A percentile compares a stretch with the other conserved stretches of the same genome.
Conservation (phyloP, 371 early-diverging fungal species). For the Apophysomyces ossiformis region DNA sequence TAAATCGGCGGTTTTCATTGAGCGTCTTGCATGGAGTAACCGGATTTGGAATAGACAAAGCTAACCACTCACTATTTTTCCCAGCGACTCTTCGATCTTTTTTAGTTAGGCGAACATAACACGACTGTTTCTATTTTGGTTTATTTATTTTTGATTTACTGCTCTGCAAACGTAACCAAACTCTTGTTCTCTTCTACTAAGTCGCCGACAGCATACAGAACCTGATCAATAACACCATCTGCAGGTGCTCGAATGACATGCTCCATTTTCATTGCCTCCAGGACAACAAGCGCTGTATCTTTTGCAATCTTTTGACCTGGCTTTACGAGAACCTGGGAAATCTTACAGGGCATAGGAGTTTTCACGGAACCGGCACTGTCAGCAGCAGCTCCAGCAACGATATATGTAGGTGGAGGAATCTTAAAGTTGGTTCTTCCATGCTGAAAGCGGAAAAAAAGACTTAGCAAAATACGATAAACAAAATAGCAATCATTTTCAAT, state of each 20-base stretch:
- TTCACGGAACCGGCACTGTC: conserved; percentile 74
- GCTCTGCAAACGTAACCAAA: conserved; percentile 74
- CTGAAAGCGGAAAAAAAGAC: conserved; percentile 21
- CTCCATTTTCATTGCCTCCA: conserved; percentile 99
- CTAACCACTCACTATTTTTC: background rate
- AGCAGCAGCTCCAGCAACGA: conserved; percentile 46
- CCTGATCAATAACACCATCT: conserved; percentile 75
- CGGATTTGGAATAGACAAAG: background rate
- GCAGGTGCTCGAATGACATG: conserved; percentile 89
- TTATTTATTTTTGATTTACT: background rate
- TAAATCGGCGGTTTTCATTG: conserved; percentile 5
- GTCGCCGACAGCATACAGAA: conserved; percentile 84
- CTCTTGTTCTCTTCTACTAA: conserved; percentile 88
- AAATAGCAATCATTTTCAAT: background rate
- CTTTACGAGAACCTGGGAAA: conserved; percentile 83
- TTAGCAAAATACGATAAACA: background rate
- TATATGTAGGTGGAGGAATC: conserved; percentile 65
- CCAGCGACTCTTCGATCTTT: background rate
- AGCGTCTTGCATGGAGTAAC: background rate
- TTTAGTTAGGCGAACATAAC: no score
- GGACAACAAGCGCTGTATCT: conserved; percentile 80
- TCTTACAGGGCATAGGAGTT: conserved; percentile 97
- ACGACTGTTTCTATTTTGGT: background rate
- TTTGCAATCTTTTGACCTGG: conserved; percentile 86
- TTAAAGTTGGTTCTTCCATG: conserved; percentile 63